Percentiles rank a stretch among this genome's conserved stretches.
Evolutionary conservation across 257 asterid species (phyloP).

Genomic region (Solanum sitiens): DNA sequence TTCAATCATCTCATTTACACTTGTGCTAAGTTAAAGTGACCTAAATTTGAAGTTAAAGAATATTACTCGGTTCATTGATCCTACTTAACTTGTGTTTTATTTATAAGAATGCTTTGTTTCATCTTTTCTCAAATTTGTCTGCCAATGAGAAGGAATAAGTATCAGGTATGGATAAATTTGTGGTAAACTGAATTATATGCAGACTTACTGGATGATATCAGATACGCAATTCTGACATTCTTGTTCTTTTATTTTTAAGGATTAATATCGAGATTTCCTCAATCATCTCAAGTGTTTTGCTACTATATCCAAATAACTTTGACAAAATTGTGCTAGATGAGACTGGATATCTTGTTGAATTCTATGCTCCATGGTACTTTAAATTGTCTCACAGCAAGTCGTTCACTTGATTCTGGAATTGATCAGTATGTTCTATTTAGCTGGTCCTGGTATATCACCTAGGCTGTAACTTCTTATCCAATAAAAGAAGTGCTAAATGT

Average conservation of each 20-base stretch:
- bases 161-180: background rate
- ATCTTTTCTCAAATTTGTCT: background rate
- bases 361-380: conserved; percentile 86
- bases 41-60: background rate
- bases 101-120: background rate
- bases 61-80: background rate
- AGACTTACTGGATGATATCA: background rate
- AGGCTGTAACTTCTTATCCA: background rate
- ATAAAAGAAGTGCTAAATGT: background rate
- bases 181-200: background rate
- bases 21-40: background rate
- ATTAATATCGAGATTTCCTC: conserved; percentile 28
- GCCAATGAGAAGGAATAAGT: background rate
- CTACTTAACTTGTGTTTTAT: background rate
- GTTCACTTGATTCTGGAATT: background rate
- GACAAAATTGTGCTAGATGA: conserved; percentile 67
- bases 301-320: conserved; percentile 52
- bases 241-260: conserved; percentile 25
- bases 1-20: background rate
- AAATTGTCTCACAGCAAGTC: background rate
- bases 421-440: background rate
- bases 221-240: background rate
- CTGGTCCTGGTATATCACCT: background rate
- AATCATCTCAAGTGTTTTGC: background rate
- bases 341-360: conserved; percentile 83